These are phyloP conservation scores for Phytopythium cucurbitacearum DNA, from an alignment of 352 stramenopile species.

Conservation along the genomic window DNA sequence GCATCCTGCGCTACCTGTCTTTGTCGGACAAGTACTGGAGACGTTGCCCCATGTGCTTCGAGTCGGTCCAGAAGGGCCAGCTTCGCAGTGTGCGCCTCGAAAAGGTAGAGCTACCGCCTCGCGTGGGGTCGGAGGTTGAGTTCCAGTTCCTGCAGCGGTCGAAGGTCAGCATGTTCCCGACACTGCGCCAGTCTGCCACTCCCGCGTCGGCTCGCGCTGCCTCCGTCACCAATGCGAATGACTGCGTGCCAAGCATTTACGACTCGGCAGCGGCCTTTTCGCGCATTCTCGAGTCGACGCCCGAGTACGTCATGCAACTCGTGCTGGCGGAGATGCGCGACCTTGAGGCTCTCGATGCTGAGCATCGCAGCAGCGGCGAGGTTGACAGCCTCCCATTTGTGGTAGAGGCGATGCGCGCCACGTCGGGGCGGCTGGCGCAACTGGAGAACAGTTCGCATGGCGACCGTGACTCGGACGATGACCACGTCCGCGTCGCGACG, in stretches of 20 bases:
- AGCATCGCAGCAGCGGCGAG: slow-evolving; percentile 68
- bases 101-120: slow-evolving; percentile 49
- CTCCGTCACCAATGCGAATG: slow-evolving; percentile 16
- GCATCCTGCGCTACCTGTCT: slow-evolving; percentile 79
- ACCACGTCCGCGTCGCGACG: slow-evolving; percentile 6
- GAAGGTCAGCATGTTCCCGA: slow-evolving; percentile 68
- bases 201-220: background rate
- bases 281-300: slow-evolving; percentile 67
- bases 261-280: slow-evolving; percentile 62
- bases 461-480: slow-evolving; percentile 9
- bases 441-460: slow-evolving; percentile 18
- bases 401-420: slow-evolving; percentile 72
- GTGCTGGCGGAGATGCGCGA: slow-evolving; percentile 63
- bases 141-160: slow-evolving; percentile 77
- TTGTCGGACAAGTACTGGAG: slow-evolving; percentile 87
- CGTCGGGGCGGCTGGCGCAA: slow-evolving; percentile 49
- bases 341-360: slow-evolving; percentile 61
- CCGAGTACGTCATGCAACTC: slow-evolving; percentile 59
- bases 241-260: slow-evolving; percentile 61
- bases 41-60: slow-evolving; percentile 85
- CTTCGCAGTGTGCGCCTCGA: slow-evolving; percentile 69
- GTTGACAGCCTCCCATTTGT: slow-evolving; percentile 76
- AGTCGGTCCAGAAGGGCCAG: slow-evolving; percentile 80
- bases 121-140: slow-evolving; percentile 38
- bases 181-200: slow-evolving; percentile 20